Evolutionary conservation across 371 early-diverging fungal genomes (phyloP).

Genomic region (Mucor racemosus): DNA sequence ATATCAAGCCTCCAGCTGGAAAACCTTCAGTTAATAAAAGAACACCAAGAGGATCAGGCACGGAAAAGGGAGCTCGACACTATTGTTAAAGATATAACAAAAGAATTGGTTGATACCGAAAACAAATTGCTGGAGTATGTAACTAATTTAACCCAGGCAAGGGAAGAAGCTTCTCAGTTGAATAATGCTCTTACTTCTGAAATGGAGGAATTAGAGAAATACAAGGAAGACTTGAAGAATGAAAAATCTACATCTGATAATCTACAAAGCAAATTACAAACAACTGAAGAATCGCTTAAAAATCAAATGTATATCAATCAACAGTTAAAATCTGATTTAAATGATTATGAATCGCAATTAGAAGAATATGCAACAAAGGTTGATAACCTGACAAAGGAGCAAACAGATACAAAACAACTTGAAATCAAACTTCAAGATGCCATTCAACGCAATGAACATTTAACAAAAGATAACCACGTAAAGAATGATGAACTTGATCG

Average conservation of each 20-base stretch:
- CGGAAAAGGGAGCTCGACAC: neutral
- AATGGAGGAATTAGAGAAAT: neutral
- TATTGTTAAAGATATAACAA: neutral
- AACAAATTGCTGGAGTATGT: neutral
- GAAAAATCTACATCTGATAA: neutral
- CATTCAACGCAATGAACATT: neutral
- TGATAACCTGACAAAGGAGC: neutral
- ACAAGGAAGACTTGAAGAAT: neutral
- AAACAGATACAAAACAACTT: neutral
- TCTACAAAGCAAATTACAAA: neutral
- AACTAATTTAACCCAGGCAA: neutral
- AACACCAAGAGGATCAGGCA: neutral
- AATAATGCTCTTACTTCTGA: neutral
- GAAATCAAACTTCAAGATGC: neutral
- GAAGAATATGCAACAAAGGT: neutral
- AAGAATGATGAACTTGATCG: neutral
- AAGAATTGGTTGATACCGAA: neutral
- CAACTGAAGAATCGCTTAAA: neutral
- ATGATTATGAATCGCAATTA: neutral
- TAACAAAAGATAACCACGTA: neutral
- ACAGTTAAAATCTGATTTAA: neutral
- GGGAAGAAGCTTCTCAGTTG: neutral
- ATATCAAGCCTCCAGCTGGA: neutral
- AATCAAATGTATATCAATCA: neutral
- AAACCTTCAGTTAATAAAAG: neutral